Conservation (phyloP, 2,329 filamentous ascomycete genomes). For the Ophidiomyces ophidiicola region DNA sequence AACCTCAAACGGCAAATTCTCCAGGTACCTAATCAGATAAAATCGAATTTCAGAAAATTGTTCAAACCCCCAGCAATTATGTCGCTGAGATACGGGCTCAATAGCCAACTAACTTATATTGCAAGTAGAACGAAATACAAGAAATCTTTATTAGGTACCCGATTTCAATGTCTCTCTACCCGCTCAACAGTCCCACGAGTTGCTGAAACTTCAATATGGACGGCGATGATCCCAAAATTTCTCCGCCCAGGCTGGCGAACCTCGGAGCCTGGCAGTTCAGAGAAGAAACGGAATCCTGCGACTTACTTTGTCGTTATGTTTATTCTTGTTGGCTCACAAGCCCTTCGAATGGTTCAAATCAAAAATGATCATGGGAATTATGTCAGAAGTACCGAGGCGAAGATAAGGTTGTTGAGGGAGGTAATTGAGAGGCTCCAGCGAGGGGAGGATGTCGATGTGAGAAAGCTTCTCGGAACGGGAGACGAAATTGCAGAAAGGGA, state of each 20-base stretch:
- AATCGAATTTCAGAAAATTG: no score
- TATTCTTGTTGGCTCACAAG: constrained; percentile 83
- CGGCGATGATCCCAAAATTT: constrained; percentile 53
- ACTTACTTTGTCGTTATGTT: constrained; percentile 75
- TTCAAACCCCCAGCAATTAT: no score
- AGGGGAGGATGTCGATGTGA: constrained; percentile 63
- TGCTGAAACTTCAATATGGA: constrained; percentile 53
- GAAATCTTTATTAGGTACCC: background rate
- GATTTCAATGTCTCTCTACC: constrained; percentile 19
- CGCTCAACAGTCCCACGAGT: constrained; percentile 36
- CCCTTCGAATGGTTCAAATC: constrained; percentile 79
- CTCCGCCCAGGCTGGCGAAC: constrained; percentile 26
- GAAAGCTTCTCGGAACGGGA: constrained; percentile 66
- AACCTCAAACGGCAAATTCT: no score
- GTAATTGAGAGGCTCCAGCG: constrained; percentile 37
- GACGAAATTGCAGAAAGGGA: constrained; percentile 62
- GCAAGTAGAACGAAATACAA: no score
- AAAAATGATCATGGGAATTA: constrained; percentile 63
- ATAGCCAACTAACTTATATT: background rate
- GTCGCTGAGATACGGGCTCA: background rate
- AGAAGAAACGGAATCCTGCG: constrained; percentile 62
- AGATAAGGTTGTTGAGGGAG: constrained; percentile 63
- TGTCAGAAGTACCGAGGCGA: constrained; percentile 62
- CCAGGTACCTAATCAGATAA: no score
- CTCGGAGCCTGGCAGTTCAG: constrained; percentile 27